phyloP scores from a whole-genome alignment of 2,329 filamentous ascomycete species.

The Coniochaeta sp. region DNA sequence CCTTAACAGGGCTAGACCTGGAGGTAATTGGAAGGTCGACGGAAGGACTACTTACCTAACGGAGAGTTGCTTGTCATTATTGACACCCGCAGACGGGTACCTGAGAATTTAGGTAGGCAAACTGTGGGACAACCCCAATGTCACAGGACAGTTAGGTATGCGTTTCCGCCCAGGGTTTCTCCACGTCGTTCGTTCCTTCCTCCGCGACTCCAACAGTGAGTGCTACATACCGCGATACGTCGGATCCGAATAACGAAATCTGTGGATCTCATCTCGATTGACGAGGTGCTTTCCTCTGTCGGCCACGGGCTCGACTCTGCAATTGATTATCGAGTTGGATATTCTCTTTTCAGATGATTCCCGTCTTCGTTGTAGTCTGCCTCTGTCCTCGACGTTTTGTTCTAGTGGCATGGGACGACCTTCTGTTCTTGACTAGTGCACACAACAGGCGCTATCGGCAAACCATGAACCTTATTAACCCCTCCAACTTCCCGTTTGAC shows the following conservation, averaged over 20 bases:
- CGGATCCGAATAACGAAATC: background rate
- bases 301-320: background rate
- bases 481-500: background rate
- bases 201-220: background rate
- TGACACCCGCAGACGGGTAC: no score
- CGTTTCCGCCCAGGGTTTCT: background rate
- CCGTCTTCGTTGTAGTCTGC: no score
- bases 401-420: no score
- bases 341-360: no score
- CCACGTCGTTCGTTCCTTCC: background rate
- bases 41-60: background rate
- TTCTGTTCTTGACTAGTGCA: background rate
- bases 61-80: no score
- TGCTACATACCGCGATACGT: background rate
- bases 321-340: background rate
- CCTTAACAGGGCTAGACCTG: no score
- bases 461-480: background rate
- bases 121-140: background rate
- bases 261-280: background rate
- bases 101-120: background rate
- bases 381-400: no score
- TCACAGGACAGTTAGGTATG: no score
- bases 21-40: no score
- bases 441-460: background rate
- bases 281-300: background rate